Base-by-base conservation (phyloP, 2,329 filamentous ascomycete species). In the Conoideocrella luteorostrata region DNA sequence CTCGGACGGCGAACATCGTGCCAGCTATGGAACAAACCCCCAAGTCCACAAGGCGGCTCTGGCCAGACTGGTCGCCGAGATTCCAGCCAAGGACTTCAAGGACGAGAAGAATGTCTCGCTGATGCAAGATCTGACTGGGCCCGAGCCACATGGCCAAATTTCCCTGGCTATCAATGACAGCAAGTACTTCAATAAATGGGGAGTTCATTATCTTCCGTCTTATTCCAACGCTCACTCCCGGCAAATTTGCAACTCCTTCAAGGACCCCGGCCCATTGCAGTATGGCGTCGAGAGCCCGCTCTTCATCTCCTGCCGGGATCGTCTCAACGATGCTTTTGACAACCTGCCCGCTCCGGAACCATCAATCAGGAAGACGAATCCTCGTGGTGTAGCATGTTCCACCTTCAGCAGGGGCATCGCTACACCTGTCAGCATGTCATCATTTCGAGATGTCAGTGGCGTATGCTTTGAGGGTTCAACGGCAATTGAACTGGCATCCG, bases 161-260 rank as follows among this genome's bases (percentile, higher is more conserved):
- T 60, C 57, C 5, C 57, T 77, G 13, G 77, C 77, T 0, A 53
- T 80, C 2, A 57, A 60, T 3, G 53, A 51, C 0, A 15, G 44
- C 0, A 46, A 53, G 0, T 70, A 69, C 51, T 78, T 71, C 50
- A 4, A 29, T 3, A 67, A 59, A 56, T 83, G 78, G 79, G 78
- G 78, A 7, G 53, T 56, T 5, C 77, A 82, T 56, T 83, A 77
- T 55, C 67, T 82, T 5, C 72, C 71, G 1, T 76, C 74, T 6
- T 63, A 81, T 2, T 70, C 74, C 21, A 69, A 72, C 47, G 77
- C 78, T 0, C 76, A 83, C 50, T 63, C 66, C 1, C 66, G 70
- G 20, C 79, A 82, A 56, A 60, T 74, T 9, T 80, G 78, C 63
- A 80, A 79, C 55, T 74, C 72, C 0, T 82, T 81, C 69, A 80